Conservation (phyloP, 345 rosid species). For the Boechera retrofracta region DNA sequence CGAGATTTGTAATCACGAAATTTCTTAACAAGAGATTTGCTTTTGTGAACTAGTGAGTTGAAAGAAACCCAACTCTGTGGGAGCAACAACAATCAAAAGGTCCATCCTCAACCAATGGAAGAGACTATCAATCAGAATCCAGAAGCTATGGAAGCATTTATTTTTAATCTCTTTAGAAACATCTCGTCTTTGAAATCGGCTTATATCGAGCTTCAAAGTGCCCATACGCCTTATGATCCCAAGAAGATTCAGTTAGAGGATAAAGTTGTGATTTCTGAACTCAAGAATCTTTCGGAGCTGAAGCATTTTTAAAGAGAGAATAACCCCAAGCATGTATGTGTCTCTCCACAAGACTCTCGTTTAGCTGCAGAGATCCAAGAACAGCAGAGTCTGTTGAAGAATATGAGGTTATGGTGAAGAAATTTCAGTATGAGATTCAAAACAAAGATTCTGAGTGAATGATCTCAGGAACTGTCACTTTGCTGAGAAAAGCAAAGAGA, state of each 20-base stretch:
- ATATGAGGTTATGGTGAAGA: slow-evolving; percentile 94
- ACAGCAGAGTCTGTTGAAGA: slow-evolving; percentile 80
- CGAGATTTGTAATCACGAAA: slow-evolving; percentile 20
- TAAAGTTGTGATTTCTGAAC: slow-evolving; percentile 75
- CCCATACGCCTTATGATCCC: slow-evolving; percentile 86
- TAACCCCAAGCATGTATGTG: slow-evolving; percentile 68
- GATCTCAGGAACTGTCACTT: no score
- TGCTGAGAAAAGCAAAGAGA: no score
- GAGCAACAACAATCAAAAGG: slow-evolving; percentile 68
- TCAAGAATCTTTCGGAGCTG: slow-evolving; percentile 76
- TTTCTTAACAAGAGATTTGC: no score
- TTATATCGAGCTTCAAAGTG: slow-evolving; percentile 81
- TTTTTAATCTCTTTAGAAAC: slow-evolving; percentile 69
- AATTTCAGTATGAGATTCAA: slow-evolving; percentile 84
- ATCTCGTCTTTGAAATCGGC: slow-evolving; percentile 80
- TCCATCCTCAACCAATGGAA: slow-evolving; percentile 94
- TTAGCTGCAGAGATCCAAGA: slow-evolving; percentile 93
- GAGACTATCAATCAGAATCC: slow-evolving; percentile 70
- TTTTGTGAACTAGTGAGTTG: slow-evolving; percentile 46
- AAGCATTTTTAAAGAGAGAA: slow-evolving; percentile 79
- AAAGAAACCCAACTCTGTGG: slow-evolving; percentile 79
- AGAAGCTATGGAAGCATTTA: slow-evolving; percentile 76
- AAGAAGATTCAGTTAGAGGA: slow-evolving; percentile 87
- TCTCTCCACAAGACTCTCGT: slow-evolving; percentile 85
- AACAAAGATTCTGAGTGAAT: slow-evolving; percentile 71